phyloP scores from a whole-genome alignment of 2,329 filamentous ascomycete genomes.

The Trichophyton verrucosum region DNA sequence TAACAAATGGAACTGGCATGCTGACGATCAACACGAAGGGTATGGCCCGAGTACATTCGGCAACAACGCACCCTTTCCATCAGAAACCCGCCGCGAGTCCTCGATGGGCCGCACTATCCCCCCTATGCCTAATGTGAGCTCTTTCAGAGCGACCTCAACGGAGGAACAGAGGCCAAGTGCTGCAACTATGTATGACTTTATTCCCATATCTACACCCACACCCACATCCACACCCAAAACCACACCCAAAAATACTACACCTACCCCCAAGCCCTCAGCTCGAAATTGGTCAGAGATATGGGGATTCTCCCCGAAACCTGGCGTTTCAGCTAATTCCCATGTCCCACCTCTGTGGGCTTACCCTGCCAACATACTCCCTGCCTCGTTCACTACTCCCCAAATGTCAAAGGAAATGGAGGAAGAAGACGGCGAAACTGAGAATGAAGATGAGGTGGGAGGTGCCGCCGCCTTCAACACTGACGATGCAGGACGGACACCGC shows the following conservation, averaged over 20 bases:
- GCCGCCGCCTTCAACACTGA: neutral
- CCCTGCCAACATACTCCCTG: conserved; percentile 2
- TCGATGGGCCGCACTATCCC: conserved; percentile 2
- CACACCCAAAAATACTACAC: too few relatives aligned
- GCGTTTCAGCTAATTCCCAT: neutral
- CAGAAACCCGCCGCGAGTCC: neutral
- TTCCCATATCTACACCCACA: neutral
- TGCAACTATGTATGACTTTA: conserved; percentile 14
- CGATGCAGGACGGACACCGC: neutral
- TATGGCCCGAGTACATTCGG: conserved; percentile 20
- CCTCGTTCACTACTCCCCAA: neutral
- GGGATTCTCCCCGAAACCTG: conserved; percentile 6
- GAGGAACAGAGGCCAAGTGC: conserved; percentile 3
- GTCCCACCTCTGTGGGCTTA: neutral
- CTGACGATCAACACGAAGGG: conserved; percentile 23
- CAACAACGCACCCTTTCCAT: neutral
- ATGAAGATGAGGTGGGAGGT: neutral
- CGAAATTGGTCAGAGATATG: conserved; percentile 14
- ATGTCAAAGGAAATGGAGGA: neutral
- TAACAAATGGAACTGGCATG: conserved; percentile 14
- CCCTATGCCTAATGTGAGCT: conserved; percentile 2
- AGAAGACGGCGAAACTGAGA: neutral
- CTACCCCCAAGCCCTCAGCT: conserved; percentile 5
- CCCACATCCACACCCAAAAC: too few relatives aligned
- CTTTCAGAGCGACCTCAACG: neutral